Evolutionary conservation across 805 yeast genomes (phyloP).

Genomic region (Wickerhamomyces subpelliculosus): DNA sequence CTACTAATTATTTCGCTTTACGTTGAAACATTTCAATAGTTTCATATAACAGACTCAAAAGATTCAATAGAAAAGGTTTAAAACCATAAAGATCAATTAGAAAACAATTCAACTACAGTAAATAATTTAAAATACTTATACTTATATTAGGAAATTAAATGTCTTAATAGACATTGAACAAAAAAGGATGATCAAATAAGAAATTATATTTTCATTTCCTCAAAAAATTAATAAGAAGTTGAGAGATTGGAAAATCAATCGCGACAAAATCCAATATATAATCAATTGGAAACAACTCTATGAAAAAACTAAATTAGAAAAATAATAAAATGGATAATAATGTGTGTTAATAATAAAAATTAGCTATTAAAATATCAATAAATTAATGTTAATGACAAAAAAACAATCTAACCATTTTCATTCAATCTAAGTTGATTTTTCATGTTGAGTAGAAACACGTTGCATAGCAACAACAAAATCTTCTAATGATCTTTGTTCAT

Average conservation of each 20-base stretch:
- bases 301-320: conserved; percentile 1
- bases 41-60: too few species aligned
- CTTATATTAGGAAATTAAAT: not conserved
- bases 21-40: too few species aligned
- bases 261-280: too few species aligned
- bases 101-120: not conserved
- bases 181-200: not conserved
- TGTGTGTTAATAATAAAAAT: not conserved
- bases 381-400: conserved; percentile 1
- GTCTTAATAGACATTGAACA: not conserved
- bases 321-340: not conserved
- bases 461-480: conserved; percentile 82
- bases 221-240: too few species aligned
- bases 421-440: conserved; percentile 55
- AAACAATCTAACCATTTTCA: not conserved
- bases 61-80: too few species aligned
- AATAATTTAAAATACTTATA: not conserved
- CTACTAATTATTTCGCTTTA: too few species aligned
- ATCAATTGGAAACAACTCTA: conserved; percentile 1
- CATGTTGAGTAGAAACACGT: conserved; percentile 87
- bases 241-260: too few species aligned
- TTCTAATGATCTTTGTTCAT: conserved; percentile 64
- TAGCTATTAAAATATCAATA: not conserved
- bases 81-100: too few species aligned
- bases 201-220: not conserved